Percentiles rank a stretch among this genome's conserved stretches.
These are phyloP conservation scores for Jatropha multifida DNA, from an alignment of 441 rosid genomes.

Conservation along the genomic window DNA sequence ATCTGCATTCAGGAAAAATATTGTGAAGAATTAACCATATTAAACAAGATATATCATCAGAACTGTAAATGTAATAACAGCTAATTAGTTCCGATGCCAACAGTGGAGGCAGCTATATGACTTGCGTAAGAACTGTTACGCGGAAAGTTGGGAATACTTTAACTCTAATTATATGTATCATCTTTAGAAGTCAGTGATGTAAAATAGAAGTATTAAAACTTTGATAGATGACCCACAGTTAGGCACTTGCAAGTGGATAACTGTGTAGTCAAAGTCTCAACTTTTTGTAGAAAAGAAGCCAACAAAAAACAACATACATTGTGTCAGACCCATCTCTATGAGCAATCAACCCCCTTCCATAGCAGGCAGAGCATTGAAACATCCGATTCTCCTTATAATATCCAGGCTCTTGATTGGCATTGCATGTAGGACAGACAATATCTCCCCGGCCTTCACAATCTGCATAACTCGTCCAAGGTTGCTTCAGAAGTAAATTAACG, in stretches of 20 bases:
- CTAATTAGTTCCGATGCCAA: slow-evolving; percentile 4
- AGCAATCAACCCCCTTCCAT: slow-evolving; percentile 92
- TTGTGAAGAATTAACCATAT: background rate
- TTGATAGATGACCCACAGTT: background rate
- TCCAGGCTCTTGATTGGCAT: slow-evolving; percentile 77
- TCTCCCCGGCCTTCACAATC: slow-evolving; percentile 81
- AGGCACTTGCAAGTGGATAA: background rate
- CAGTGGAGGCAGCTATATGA: background rate
- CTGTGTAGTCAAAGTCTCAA: background rate
- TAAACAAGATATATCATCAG: background rate
- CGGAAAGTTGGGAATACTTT: background rate
- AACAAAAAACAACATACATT: slow-evolving; percentile 42
- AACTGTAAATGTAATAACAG: background rate
- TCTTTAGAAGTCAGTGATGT: background rate
- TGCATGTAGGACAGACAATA: slow-evolving; percentile 61
- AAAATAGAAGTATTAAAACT: background rate
- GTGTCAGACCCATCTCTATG: slow-evolving; percentile 96
- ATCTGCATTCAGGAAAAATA: slow-evolving; percentile 41
- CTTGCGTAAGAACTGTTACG: background rate
- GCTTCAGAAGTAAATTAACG: slow-evolving; percentile 20
- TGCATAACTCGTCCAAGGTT: slow-evolving; percentile 29
- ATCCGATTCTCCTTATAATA: slow-evolving; percentile 72
- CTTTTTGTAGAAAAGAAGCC: slow-evolving; percentile 2
- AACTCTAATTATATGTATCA: background rate
- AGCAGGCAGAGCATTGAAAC: slow-evolving; percentile 61